Evolutionary conservation across 2,329 filamentous ascomycete genomes (phyloP), one percentile per base, ranked within the genome.

Genomic region (Fusarium domesticum): DNA sequence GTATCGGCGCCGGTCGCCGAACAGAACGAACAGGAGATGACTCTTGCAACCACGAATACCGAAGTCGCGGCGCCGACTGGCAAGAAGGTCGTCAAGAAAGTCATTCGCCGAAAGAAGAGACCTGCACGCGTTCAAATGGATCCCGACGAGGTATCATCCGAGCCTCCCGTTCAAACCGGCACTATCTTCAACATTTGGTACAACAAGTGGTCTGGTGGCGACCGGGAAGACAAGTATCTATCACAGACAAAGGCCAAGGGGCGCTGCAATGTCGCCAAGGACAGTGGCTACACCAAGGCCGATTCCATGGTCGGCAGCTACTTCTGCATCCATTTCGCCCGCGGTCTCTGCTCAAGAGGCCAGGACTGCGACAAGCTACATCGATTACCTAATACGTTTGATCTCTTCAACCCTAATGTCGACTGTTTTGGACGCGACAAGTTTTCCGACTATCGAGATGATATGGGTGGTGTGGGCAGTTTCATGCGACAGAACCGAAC

Each of bases 121-220:
- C 93, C 93, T 23, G 93, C 93, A 36, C 83, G 92, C 47, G 86
- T 87, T 0, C 93, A 98, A 71, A 85, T 96, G 60, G 93, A 98
- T 62, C 83, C 90, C 2, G 83, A 85, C 32, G 84, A 84, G 34
- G 80, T 95, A 70, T 88, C 86, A 58, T 85, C 85, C 25, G 89
- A 96, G 59, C 86, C 88, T 4, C 89, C 91, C 14, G 87, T 89
- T 2, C 91, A 97, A 61, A 97, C 92, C 0, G 93, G 93, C 41
- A 95, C 89, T 0, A 89, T 91, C 46, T 98, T 93, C 77, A 98
- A 98, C 35, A 53, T 95, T 62, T 96, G 91, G 92, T 96, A 96
- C 72, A 96, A 96, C 73, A 97, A 96, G 70, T 97, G 92, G 91
- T 87, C 85, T 1, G 93, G 93, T 55, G 93, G 93, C 61, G 93